Evolutionary conservation across 306 rosid genomes (phyloP), one percentile per base, ranked within the genome.

Genomic region (Medicago lupulina): DNA sequence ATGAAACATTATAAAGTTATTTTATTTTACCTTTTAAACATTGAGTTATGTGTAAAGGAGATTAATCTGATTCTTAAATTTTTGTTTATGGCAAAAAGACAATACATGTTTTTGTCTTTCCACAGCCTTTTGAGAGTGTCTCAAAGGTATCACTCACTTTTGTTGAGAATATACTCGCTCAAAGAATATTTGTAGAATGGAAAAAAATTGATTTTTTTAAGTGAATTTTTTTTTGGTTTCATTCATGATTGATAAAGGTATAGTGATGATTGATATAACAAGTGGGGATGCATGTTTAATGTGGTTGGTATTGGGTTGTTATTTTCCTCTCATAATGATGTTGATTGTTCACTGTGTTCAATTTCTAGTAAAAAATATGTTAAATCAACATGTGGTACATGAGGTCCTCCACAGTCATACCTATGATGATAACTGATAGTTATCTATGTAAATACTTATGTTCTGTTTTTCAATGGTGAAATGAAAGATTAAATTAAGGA

Each of bases 221-320:
- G 41, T 9, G 14, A 49, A 39, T 51, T 9, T 16, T 6, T 6
- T 21, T 74, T 74, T 68, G 19, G 59, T 49, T 38, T 70, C 19
- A 23, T 31, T 0, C 18, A 31, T 60, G 67, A 60, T 13, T 60
- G n/a, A 40, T 43, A 34, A 54, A 51, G 44, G 41, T 64, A 44
- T 11, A 78, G 51, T 9, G 60, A 40, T 71, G 66, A n/a, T 41
- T 65, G 65, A 71, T 23, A 61, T 55, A 39, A 60, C 21, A 21
- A 68, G 54, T 46, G 60, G 76, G 25, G 70, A 5, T 15, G 9
- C 43, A 68, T 62, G 34, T 75, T 67, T 68, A 75, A 65, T 59
- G 74, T 77, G 80, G 68, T 66, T 59, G 79, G 67, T 19, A 50
- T 71, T 59, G 19, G 59, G 76, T 47, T 46, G 44, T 34, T 63